Conservation (phyloP, 1,284 basidiomycete species). For the Omphalotus olearius region DNA sequence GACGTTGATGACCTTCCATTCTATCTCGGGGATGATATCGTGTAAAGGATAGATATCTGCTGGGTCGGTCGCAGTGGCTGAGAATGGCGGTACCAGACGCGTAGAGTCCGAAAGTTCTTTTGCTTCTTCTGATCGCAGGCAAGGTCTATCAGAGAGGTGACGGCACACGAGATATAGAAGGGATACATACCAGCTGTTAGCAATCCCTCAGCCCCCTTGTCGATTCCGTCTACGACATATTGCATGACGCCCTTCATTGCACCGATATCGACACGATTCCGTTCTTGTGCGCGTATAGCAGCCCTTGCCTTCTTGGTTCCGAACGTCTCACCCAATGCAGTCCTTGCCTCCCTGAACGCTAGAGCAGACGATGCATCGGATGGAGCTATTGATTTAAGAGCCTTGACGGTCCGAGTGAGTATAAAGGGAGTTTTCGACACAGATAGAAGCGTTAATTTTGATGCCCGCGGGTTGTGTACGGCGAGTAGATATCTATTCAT, state of each 20-base stretch:
- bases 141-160: constrained; percentile 7
- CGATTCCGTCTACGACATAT: constrained; percentile 79
- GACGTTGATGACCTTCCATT: constrained; percentile 65
- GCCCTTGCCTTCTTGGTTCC: constrained; percentile 91
- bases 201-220: constrained; percentile 61
- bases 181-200: constrained; percentile 56
- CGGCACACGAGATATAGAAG: neutral
- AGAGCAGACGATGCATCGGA: constrained; percentile 43
- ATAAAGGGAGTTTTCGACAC: constrained; percentile 64
- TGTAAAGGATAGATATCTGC: constrained; percentile 76
- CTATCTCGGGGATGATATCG: constrained; percentile 71
- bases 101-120: constrained; percentile 56
- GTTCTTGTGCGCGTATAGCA: constrained; percentile 77
- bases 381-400: constrained; percentile 66
- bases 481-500: constrained; percentile 54
- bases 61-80: constrained; percentile 58
- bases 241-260: constrained; percentile 84
- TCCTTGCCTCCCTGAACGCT: constrained; percentile 63
- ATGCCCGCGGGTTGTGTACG: constrained; percentile 69
- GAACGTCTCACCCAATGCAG: constrained; percentile 84
- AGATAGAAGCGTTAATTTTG: constrained; percentile 63
- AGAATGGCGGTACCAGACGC: constrained; percentile 73
- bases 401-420: constrained; percentile 76
- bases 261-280: constrained; percentile 82
- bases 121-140: constrained; percentile 48